phyloP scores from a whole-genome alignment of 345 rosid genomes.

The Salix brachista region DNA sequence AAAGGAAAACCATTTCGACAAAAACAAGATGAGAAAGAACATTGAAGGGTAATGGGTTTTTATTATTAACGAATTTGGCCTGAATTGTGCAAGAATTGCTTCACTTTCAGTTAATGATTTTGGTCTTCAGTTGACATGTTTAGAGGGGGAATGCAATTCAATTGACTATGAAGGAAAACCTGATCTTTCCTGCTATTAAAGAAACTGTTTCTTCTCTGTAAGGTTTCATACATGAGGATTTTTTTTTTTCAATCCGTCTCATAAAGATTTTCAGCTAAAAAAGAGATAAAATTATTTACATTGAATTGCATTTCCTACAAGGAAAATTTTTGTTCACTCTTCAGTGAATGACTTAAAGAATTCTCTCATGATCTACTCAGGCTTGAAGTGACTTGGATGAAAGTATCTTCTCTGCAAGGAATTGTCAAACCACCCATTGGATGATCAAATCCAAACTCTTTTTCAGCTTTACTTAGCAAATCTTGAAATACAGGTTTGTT shows the following conservation, averaged over 20 bases:
- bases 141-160: no score
- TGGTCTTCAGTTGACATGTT: no score
- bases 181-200: no score
- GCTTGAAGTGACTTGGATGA: neutral
- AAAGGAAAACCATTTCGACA: slow-evolving; percentile 36
- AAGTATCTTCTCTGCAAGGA: neutral
- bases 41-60: slow-evolving; percentile 42
- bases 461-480: neutral
- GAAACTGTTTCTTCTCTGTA: no score
- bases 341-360: neutral
- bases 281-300: neutral
- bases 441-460: slow-evolving; percentile 2
- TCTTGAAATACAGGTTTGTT: neutral
- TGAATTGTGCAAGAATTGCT: slow-evolving; percentile 19
- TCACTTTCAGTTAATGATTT: no score
- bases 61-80: slow-evolving; percentile 21
- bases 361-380: neutral
- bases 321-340: neutral
- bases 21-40: slow-evolving; percentile 33
- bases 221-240: no score
- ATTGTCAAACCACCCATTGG: slow-evolving; percentile 8
- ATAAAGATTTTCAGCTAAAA: neutral
- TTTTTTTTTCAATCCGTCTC: neutral
- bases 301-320: neutral
- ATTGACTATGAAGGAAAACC: no score